These are phyloP conservation scores for Neocallimastix lanati DNA, from an alignment of 192 early-diverging fungal genomes.

Conservation along the genomic window DNA sequence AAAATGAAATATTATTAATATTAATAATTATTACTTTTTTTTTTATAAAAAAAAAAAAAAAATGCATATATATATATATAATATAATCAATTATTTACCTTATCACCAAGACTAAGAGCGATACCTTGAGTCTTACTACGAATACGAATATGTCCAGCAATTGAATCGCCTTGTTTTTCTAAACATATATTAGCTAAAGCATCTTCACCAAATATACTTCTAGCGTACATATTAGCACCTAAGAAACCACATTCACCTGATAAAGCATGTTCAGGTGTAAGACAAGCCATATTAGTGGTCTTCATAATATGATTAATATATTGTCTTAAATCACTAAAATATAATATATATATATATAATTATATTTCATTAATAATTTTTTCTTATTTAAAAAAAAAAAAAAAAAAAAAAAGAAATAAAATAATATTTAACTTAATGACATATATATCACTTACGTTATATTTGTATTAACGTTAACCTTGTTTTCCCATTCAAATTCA, in stretches of 20 bases:
- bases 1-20: no score
- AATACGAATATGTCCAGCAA: conserved; percentile 92
- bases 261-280: conserved; percentile 82
- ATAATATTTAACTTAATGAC: no score
- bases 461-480: conserved; percentile 91
- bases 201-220: conserved; percentile 95
- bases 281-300: conserved; percentile 93
- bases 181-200: conserved; percentile 94
- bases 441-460: conserved; percentile 65
- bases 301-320: conserved; percentile 89
- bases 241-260: conserved; percentile 92
- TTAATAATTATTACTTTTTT: no score
- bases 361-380: no score
- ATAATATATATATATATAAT: no score
- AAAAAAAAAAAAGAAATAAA: no score
- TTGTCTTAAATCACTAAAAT: conserved; percentile 54
- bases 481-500: conserved; percentile 99
- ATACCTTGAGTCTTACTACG: conserved; percentile 97
- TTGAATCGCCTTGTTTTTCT: conserved; percentile 54
- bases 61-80: no score
- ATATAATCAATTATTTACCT: no score
- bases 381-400: no score
- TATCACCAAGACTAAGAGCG: conserved; percentile 80
- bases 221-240: conserved; percentile 91
- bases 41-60: no score